These are phyloP conservation scores for Lentinula lateritia DNA, from an alignment of 768 basidiomycete species.

Conservation along the genomic window DNA sequence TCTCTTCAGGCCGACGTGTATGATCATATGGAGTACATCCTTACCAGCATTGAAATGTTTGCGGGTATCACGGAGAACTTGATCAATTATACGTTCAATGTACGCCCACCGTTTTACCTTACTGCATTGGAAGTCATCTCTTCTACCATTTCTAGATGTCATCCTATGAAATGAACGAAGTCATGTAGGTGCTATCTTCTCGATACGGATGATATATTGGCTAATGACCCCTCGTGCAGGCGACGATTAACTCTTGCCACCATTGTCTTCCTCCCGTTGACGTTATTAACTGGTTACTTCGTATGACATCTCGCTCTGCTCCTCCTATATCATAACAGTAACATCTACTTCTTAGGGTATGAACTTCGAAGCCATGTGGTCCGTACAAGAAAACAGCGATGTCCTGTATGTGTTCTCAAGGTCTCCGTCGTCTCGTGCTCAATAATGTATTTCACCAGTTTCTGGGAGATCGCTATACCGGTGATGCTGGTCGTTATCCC, in stretches of 20 bases:
- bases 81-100: slow-evolving; percentile 73
- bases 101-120: slow-evolving; percentile 23
- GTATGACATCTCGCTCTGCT: slow-evolving; percentile 22
- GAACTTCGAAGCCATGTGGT: slow-evolving; percentile 59
- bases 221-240: slow-evolving; percentile 25
- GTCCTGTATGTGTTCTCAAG: slow-evolving; percentile 31
- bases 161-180: slow-evolving; percentile 71
- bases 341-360: slow-evolving; percentile 44
- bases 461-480: slow-evolving; percentile 66
- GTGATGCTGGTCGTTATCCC: slow-evolving; percentile 54
- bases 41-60: slow-evolving; percentile 71
- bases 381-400: slow-evolving; percentile 37
- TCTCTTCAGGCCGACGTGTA: slow-evolving; percentile 58
- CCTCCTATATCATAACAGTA: background rate
- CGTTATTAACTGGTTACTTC: slow-evolving; percentile 67
- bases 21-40: slow-evolving; percentile 72
- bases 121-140: background rate
- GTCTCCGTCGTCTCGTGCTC: background rate
- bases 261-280: slow-evolving; percentile 67
- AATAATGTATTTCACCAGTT: slow-evolving; percentile 29
- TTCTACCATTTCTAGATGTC: slow-evolving; percentile 40
- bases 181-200: slow-evolving; percentile 43
- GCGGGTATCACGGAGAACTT: slow-evolving; percentile 64
- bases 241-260: slow-evolving; percentile 63
- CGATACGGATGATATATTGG: background rate